These are phyloP conservation scores for Eragrostis curvula DNA, from an alignment of 176 grass and related monocot genomes.

Conservation along the genomic window DNA sequence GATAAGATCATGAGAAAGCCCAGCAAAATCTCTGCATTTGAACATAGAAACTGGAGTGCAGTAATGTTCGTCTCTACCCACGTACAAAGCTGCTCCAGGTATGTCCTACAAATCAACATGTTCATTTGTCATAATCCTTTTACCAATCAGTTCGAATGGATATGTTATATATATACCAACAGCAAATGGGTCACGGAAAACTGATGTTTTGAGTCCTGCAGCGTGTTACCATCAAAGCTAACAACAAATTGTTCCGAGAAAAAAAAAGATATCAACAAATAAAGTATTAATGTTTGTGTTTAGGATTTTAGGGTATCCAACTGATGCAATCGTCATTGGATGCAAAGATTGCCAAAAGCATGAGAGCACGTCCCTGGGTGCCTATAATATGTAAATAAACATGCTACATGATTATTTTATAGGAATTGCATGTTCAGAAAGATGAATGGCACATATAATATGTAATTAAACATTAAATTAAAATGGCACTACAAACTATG, in stretches of 20 bases:
- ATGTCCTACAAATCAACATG: slow-evolving; percentile 67
- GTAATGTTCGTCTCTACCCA: slow-evolving; percentile 80
- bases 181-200: slow-evolving; percentile 2
- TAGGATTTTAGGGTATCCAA: not conserved
- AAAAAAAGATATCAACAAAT: slow-evolving; percentile 1
- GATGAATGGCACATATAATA: slow-evolving; percentile 24
- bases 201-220: slow-evolving; percentile 3
- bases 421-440: not conserved
- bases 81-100: slow-evolving; percentile 81
- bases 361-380: not conserved
- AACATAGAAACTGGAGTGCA: slow-evolving; percentile 72
- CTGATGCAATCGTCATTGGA: not conserved
- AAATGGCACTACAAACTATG: slow-evolving; percentile 22
- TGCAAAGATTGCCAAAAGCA: not conserved
- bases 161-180: not conserved
- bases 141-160: slow-evolving; percentile 24
- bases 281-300: not conserved
- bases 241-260: not conserved
- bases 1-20: slow-evolving; percentile 90
- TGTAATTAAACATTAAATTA: not conserved
- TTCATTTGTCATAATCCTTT: slow-evolving; percentile 29
- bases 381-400: too few relatives aligned
- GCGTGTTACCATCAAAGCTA: slow-evolving; percentile 24
- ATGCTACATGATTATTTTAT: not conserved
- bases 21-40: slow-evolving; percentile 87